These are phyloP conservation scores for Falciphora oryzae DNA, from an alignment of 2,329 filamentous ascomycete species.

Conservation along the genomic window DNA sequence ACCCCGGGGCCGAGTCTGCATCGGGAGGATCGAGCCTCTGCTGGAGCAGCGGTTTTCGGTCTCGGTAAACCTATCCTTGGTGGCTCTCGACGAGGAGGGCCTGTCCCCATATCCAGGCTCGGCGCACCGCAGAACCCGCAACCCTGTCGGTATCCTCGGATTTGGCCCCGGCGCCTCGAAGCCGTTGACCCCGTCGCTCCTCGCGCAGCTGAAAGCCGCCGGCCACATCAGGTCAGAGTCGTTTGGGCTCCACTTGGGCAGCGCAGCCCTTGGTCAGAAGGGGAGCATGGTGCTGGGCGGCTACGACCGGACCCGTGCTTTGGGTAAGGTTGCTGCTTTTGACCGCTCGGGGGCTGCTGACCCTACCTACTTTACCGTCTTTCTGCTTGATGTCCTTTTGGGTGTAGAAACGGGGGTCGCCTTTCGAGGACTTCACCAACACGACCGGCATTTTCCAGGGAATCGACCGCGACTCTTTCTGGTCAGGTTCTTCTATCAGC, in stretches of 20 bases:
- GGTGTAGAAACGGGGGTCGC: conserved; percentile 19
- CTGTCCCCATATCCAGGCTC: too few species aligned
- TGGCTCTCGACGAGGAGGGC: neutral
- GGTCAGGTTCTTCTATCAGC: too few species aligned
- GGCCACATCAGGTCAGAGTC: conserved; percentile 21
- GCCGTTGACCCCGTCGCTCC: neutral
- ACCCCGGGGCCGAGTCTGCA: neutral
- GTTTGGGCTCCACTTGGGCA: conserved; percentile 28
- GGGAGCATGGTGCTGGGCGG: conserved; percentile 28
- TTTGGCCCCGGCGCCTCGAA: neutral
- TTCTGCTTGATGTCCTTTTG: conserved; percentile 17
- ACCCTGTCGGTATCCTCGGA: conserved; percentile 4
- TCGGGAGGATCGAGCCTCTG: neutral
- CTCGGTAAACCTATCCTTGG: neutral
- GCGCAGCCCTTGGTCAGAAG: conserved; percentile 20
- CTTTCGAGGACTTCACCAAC: conserved; percentile 11
- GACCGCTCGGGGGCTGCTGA: neutral
- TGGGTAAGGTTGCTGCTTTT: conserved; percentile 23
- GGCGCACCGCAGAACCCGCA: neutral
- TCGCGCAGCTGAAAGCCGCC: conserved; percentile 16
- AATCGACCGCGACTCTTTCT: neutral
- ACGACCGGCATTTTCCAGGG: conserved; percentile 12
- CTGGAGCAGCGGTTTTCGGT: neutral
- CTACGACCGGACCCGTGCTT: conserved; percentile 26
- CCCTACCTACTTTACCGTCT: conserved; percentile 13